Percentiles rank a stretch among this genome's conserved stretches.
Conservation (phyloP, 2,329 filamentous ascomycete genomes). For the Tympanopsis confertula region DNA sequence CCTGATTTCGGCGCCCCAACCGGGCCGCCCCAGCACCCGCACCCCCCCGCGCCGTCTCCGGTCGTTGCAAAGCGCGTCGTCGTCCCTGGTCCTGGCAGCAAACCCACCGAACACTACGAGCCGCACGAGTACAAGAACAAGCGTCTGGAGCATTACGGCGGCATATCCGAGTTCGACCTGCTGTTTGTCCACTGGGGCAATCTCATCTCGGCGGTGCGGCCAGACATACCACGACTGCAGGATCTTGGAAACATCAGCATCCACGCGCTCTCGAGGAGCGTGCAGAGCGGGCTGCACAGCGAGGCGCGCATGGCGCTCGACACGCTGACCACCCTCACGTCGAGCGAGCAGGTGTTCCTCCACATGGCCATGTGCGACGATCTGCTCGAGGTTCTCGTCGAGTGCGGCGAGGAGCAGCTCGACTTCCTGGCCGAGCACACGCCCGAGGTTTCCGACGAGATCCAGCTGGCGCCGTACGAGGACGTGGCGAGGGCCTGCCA, state of each 20-base stretch:
- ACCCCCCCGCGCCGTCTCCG: too few relatives aligned
- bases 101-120: slow-evolving; percentile 15
- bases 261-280: slow-evolving; percentile 73
- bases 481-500: slow-evolving; percentile 73
- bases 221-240: slow-evolving; percentile 60
- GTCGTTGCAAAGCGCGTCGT: too few relatives aligned
- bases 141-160: too few relatives aligned
- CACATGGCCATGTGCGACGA: slow-evolving; percentile 73
- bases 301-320: slow-evolving; percentile 88
- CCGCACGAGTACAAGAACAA: too few relatives aligned
- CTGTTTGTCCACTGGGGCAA: too few relatives aligned
- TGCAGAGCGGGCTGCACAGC: slow-evolving; percentile 79
- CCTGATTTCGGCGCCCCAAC: not conserved
- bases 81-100: slow-evolving; percentile 24
- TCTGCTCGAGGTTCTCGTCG: slow-evolving; percentile 73
- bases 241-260: slow-evolving; percentile 87
- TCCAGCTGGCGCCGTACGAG: slow-evolving; percentile 75
- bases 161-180: too few relatives aligned
- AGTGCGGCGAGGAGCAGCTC: slow-evolving; percentile 81
- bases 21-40: slow-evolving; percentile 16
- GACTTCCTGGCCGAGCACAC: slow-evolving; percentile 77
- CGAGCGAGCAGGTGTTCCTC: slow-evolving; percentile 49
- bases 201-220: too few relatives aligned
- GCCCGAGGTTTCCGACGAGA: slow-evolving; percentile 74
- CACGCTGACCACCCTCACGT: slow-evolving; percentile 57